Percentiles rank a stretch among this genome's conserved stretches.
phyloP scores from a whole-genome alignment of 371 early-diverging fungal species.

The Mucor saturninus region DNA sequence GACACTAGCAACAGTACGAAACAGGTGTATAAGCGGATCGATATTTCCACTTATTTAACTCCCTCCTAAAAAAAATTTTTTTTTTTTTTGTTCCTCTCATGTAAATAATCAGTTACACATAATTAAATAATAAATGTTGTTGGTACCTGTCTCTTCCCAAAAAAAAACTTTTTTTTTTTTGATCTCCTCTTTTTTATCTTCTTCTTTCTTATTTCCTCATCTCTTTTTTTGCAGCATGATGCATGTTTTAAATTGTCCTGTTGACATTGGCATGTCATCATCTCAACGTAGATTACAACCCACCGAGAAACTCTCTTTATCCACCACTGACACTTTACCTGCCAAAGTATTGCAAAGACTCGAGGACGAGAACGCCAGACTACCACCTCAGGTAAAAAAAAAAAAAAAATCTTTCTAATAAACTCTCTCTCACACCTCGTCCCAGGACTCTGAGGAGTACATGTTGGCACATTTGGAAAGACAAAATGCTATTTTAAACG shows the following conservation, averaged over 20 bases:
- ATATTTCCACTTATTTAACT: slow-evolving; percentile 29
- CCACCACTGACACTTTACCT: slow-evolving; percentile 9
- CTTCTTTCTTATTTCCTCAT: neutral
- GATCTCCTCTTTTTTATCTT: neutral
- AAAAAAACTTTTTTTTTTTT: slow-evolving; percentile 15
- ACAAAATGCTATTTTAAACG: slow-evolving; percentile 62
- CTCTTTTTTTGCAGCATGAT: neutral
- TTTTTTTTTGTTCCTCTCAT: slow-evolving; percentile 7
- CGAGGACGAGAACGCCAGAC: slow-evolving; percentile 47
- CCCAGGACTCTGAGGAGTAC: slow-evolving; percentile 60
- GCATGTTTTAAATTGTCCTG: too few relatives aligned
- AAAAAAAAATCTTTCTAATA: slow-evolving; percentile 4
- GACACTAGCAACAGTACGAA: neutral
- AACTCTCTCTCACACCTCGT: neutral
- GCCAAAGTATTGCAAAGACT: slow-evolving; percentile 36
- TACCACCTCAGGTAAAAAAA: slow-evolving; percentile 49
- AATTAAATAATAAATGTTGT: neutral
- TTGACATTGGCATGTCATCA: slow-evolving; percentile 16
- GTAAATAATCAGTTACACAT: neutral
- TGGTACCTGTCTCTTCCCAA: neutral
- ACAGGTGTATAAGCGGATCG: slow-evolving; percentile 25
- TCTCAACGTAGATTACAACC: slow-evolving; percentile 29
- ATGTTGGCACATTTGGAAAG: slow-evolving; percentile 61
- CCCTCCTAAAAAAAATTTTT: neutral
- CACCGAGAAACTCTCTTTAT: slow-evolving; percentile 23